Evolutionary conservation across 768 basidiomycete species (phyloP), one percentile per base, ranked within the genome.

Genomic region (Lactarius evosmus): DNA sequence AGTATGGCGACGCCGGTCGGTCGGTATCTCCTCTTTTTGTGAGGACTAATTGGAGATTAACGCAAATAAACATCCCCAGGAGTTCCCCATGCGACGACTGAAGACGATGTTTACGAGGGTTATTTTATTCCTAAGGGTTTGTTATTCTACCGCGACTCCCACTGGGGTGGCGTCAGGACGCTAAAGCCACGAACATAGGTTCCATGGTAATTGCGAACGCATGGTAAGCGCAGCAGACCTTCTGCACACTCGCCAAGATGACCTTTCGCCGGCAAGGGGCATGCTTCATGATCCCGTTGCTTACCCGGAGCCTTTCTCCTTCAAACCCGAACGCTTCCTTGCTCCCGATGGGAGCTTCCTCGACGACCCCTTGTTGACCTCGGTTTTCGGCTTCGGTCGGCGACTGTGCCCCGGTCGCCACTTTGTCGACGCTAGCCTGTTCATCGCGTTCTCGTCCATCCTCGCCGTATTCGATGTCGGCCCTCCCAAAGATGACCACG

Each of bases 51-150:
- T 6, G 9, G 29, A 32, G 34, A 27, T n/a, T 36, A 2, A 50
- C 4, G 14, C 33, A 12, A n/a, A 9, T n/a, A 11, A n/a, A 9
- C 16, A 50, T 44, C 27, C 49, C 46, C 36, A 86, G 85, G 76
- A 56, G 76, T 87, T 52, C 83, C 85, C 0, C 85, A 86, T 58
- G 74, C 82, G 40, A 63, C 83, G 68, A 81, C 77, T 74, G 78
- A 83, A 69, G 82, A 86, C 63, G 84, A 87, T 66, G 70, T 82
- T 33, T 86, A 86, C 64, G 70, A 79, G 30, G 83, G 79, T 7
- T 78, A 78, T 74, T 73, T 77, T 34, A 80, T 87, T 41, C 85
- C 85, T n/a, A 82, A 84, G 69, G 85, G 85, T 65, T 27, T 33
- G 27, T 11, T 51, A 19, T 58, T 17, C 7, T 12, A 3, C 38